Conservation (phyloP, 106 monocot species). For the Acorus calamus region DNA sequence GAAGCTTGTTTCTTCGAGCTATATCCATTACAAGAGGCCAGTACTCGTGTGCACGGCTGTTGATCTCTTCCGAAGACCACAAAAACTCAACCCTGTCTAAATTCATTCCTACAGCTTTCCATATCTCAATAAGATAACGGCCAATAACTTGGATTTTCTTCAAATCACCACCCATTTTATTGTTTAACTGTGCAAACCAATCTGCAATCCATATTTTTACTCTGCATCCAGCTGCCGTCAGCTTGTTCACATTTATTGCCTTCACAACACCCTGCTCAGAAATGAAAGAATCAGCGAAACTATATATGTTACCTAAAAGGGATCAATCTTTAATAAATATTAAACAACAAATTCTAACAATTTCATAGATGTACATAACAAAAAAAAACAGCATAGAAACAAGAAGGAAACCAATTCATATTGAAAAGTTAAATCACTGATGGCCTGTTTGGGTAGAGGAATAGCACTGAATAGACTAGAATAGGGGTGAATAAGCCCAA, state of each 20-base stretch:
- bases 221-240: conserved; percentile 71
- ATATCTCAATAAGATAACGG: conserved; percentile 81
- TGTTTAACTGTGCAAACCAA: conserved; percentile 93
- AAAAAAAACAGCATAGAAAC: too few species aligned
- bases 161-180: conserved; percentile 95
- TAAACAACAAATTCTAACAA: too few species aligned
- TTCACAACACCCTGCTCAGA: conserved; percentile 70
- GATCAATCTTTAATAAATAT: too few species aligned
- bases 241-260: conserved; percentile 86
- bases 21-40: conserved; percentile 98
- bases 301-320: too few species aligned
- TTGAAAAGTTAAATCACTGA: too few species aligned
- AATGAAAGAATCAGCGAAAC: not conserved
- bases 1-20: conserved; percentile 62
- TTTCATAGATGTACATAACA: too few species aligned
- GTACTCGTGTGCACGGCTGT: conserved; percentile 59
- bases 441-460: too few species aligned
- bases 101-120: conserved; percentile 91
- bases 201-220: conserved; percentile 98
- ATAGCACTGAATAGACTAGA: too few species aligned
- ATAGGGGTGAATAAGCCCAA: too few species aligned
- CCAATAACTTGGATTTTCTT: conserved; percentile 85
- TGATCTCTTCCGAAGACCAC: conserved; percentile 94
- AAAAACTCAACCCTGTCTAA: conserved; percentile 79
- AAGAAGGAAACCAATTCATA: too few species aligned